Conservation (phyloP, 768 basidiomycete species). For the Suillus americanus region DNA sequence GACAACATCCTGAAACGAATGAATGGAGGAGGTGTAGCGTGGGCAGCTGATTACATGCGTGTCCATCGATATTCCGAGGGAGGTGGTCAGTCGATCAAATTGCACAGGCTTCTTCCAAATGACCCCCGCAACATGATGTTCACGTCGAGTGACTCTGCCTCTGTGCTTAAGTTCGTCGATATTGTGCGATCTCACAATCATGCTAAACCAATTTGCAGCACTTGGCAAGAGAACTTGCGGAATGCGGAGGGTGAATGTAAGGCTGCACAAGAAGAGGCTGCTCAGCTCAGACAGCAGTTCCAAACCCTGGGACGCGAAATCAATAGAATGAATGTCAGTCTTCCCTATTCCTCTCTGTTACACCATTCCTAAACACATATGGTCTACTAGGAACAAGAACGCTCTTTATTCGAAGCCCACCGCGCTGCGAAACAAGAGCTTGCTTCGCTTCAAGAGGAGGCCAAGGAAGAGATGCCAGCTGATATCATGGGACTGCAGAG, state of each 20-base stretch:
- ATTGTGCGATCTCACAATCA: background rate
- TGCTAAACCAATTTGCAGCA: slow-evolving; percentile 33
- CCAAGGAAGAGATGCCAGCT: slow-evolving; percentile 68
- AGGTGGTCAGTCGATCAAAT: slow-evolving; percentile 54
- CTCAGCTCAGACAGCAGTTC: slow-evolving; percentile 30
- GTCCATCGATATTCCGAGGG: slow-evolving; percentile 69
- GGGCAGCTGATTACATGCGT: slow-evolving; percentile 60
- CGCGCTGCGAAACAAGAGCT: slow-evolving; percentile 37
- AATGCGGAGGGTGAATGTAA: slow-evolving; percentile 39
- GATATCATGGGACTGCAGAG: slow-evolving; percentile 56
- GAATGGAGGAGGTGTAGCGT: slow-evolving; percentile 53
- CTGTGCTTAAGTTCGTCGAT: slow-evolving; percentile 44
- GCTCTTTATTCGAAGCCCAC: slow-evolving; percentile 21
- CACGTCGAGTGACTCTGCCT: slow-evolving; percentile 48
- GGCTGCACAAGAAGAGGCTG: slow-evolving; percentile 25
- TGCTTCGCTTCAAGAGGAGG: slow-evolving; percentile 51
- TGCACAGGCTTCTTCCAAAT: slow-evolving; percentile 28
- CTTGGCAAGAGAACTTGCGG: slow-evolving; percentile 41
- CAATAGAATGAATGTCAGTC: slow-evolving; percentile 36
- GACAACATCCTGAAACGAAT: slow-evolving; percentile 48
- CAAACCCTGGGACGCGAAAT: slow-evolving; percentile 28
- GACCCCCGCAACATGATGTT: slow-evolving; percentile 50
- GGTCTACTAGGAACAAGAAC: slow-evolving; percentile 19
- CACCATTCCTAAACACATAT: background rate
- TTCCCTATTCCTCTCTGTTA: background rate